Evolutionary conservation across 2,329 filamentous ascomycete species (phyloP), one percentile per base, ranked within the genome.

Genomic region (Aspergillus flavus): DNA sequence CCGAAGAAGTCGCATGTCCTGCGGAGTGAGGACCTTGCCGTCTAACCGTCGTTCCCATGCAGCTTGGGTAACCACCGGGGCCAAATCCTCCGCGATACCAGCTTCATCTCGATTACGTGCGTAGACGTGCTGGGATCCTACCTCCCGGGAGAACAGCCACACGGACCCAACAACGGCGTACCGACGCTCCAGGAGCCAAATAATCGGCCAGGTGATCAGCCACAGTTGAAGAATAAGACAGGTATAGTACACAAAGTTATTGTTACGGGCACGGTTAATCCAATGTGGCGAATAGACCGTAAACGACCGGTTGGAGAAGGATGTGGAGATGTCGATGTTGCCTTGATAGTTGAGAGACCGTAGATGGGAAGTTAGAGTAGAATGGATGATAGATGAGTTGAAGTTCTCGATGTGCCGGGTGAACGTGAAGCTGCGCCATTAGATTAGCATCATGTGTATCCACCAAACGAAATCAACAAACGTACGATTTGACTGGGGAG

Each of bases 241-340:
- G 4, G 46, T 10, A 73, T 72, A 79, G 69, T 73, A 80, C 9
- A 78, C 67, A 39, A 68, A 73, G 7, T n/a, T 36, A 58, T 77
- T 77, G 7, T 71, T 69, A n/a, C 78, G 76, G 1, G 76, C 58
- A 2, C 63, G 71, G 65, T 80, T 80, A 54, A 79, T 69, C 71
- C 75, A 78, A 52, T 78, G 75, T 2, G 78, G 77, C 1, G 77
- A 78, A 64, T 78, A 78, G 57, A 80, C 64, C 23, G 73, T 77
- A 21, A 80, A 64, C 6, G 68, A 69, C 26, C 66, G 57, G 59
- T 77, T 71, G n/a, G 69, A 64, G n/a, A 71, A 58, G 1, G 61
- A 59, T 1, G 70, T 65, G 0, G 43, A 53, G 50, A 78, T 71
- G 32, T n/a, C 52, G 30, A 79, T 71, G 1, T 65, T 64, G 57